A percentile compares a stretch with the other conserved stretches of the same genome.
phyloP scores from a whole-genome alignment of 495 filamentous ascomycete genomes.

The Pseudevernia furfuracea region DNA sequence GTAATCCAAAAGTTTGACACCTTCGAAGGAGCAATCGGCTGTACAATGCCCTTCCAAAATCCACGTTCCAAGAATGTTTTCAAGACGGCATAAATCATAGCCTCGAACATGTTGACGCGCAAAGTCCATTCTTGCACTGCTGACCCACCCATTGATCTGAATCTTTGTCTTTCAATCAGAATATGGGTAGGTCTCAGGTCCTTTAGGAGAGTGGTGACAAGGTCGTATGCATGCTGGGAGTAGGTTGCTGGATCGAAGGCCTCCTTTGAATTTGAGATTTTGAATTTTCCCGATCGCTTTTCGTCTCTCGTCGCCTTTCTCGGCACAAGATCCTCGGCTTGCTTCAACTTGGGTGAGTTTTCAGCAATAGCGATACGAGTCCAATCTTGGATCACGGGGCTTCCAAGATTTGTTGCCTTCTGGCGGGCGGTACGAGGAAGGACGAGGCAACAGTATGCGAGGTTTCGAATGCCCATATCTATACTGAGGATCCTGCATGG shows the following conservation, averaged over 20 bases:
- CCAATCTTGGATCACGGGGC: constrained; percentile 21
- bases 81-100: constrained; percentile 77
- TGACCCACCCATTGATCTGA: constrained; percentile 55
- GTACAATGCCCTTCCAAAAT: constrained; percentile 27
- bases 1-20: constrained; percentile 38
- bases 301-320: not conserved
- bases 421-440: constrained; percentile 24
- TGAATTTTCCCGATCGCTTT: not conserved
- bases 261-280: constrained; percentile 27
- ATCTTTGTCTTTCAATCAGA: constrained; percentile 86
- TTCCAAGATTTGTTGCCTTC: not conserved
- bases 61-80: constrained; percentile 44
- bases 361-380: constrained; percentile 22
- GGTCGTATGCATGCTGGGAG: constrained; percentile 51
- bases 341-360: not conserved
- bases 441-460: constrained; percentile 64
- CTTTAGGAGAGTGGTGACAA: constrained; percentile 47
- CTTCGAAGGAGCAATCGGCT: constrained; percentile 37
- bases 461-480: constrained; percentile 86
- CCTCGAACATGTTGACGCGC: constrained; percentile 82
- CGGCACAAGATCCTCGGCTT: not conserved
- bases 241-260: constrained; percentile 52
- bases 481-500: constrained; percentile 60
- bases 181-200: constrained; percentile 57
- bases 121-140: constrained; percentile 84